Base-by-base conservation (phyloP, 768 basidiomycete species). In the Xerocomus spinulosus region DNA sequence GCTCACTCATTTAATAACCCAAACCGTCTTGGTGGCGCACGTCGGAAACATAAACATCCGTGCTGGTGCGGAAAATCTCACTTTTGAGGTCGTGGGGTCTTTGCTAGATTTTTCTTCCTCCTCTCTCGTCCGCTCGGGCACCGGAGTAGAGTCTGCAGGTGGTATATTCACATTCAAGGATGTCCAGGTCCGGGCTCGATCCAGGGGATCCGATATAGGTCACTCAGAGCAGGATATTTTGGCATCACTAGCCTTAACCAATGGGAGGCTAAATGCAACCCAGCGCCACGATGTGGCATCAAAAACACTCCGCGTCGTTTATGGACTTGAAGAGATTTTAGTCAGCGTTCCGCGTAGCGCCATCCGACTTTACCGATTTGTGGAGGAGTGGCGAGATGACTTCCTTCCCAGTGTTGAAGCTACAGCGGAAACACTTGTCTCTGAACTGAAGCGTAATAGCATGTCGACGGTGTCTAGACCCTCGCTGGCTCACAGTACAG, bases 361-460 rank as follows among this genome's bases (percentile, higher is more conserved):
- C 24, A 73, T 92, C 25, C 80, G 84, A 14, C 71, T 90, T 4
- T 88, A 88, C 63, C 80, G 76, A 30, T 92, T 91, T 58, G 63
- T 85, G 21, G 85, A 90, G 56, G 85, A 90, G 57, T 93, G 92
- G 92, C 73, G 80, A 56, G 78, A 78, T 5, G 85, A 90, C 55
- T 91, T 85, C 56, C 72, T 92, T 25, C 83, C 90, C 15, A 83
- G 76, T 5, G 76, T 91, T 32, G 82, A 91, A 56, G 75, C 78
- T 13, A 81, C 84, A 23, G 60, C 86, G 25, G 78, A 81, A 49
- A 77, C 76, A 3, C 68, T 91, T 32, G 64, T 91, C 14, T 75
- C 80, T 4, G 89, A 91, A 57, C 63, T 87, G 37, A 71, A 76
- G 34, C 69, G 72, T 12, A 73, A 72, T 6, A 63, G 62, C 26